Base-by-base conservation (phyloP, 2,329 filamentous ascomycete genomes). In the Arthroderma sp. region DNA sequence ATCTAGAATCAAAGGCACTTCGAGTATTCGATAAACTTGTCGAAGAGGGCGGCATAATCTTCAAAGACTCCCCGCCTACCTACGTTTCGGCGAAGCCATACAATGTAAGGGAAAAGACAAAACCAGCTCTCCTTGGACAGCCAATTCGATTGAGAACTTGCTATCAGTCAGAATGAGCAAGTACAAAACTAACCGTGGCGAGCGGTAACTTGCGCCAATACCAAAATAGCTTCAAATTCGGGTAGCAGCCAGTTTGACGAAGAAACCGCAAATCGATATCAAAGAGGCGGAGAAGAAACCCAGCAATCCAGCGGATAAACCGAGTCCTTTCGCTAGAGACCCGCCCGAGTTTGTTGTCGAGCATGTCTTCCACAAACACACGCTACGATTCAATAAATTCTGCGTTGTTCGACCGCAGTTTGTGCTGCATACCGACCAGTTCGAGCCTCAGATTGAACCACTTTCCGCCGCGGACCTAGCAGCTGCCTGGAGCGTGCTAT, bases 351-450 rank as follows among this genome's bases (percentile, higher is more conserved):
- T 54, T 38, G 46, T 49, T n/a, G 38, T 54, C 32, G 44, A 47
- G 22, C 33, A 47, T 36, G 45, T 51, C 29, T 40, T 42, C 7
- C 33, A 45, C 1, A 50, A 47, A 29, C 52, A 54, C 44, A 52
- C 48, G 10, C 36, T 54, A 27, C 50, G 51, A 30, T 44, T 54
- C 36, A 54, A 54, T 45, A 54, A 54, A 38, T 54, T 51, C 41
- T 52, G 50, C 38, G 49, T 50, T 28, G 40, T 52, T 10, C 49
- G 52, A 4, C 49, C 52, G 1, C 50, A 52, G 42, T 47, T 54
- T 36, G 47, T 54, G 30, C 31, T 54, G 29, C 50, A 52, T 40
- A 50, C 49, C n/a, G 49, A 45, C 38, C 47, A 54, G 22, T 54
- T 50, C 43, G 46, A 52, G 36, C 40, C 45, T 15, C 52, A 54